Evolutionary conservation across 192 early-diverging fungal species (phyloP).

Genomic region (Funneliformis mosseae): DNA sequence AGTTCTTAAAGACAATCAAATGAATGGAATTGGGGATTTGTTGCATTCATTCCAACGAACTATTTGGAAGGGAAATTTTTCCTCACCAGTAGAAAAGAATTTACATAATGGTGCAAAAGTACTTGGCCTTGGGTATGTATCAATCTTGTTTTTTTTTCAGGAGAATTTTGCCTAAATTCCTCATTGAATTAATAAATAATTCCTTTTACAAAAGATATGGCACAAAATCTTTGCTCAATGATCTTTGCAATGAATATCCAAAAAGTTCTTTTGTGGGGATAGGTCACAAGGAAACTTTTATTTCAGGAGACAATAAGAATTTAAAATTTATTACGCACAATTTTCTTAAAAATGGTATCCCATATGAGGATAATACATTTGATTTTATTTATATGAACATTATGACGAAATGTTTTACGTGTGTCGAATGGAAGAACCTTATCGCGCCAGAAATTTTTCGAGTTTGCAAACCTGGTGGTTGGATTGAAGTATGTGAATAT

Average conservation of each 20-base stretch:
- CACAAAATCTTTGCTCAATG: neutral
- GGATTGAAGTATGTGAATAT: neutral
- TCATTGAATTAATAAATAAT: neutral
- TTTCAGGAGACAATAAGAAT: neutral
- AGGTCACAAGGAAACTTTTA: neutral
- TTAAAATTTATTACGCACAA: neutral
- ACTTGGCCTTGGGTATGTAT: neutral
- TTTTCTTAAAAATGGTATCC: neutral
- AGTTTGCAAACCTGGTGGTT: neutral
- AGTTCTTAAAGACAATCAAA: too few species aligned
- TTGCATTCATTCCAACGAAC: neutral
- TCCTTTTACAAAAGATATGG: neutral
- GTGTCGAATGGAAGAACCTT: neutral
- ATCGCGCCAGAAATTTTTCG: neutral
- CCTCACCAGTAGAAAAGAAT: neutral
- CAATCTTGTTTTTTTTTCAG: too few species aligned
- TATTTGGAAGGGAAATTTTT: neutral
- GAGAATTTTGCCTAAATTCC: too few species aligned
- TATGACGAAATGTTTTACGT: neutral
- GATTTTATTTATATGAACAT: neutral
- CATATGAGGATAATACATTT: slow-evolving; percentile 14
- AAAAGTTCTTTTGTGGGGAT: neutral
- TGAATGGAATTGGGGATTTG: neutral
- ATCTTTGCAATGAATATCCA: neutral
- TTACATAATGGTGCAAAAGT: neutral